Percentiles rank a stretch among this genome's conserved stretches.
Evolutionary conservation across 805 yeast genomes (phyloP).

Genomic region (Ogataea allantospora): DNA sequence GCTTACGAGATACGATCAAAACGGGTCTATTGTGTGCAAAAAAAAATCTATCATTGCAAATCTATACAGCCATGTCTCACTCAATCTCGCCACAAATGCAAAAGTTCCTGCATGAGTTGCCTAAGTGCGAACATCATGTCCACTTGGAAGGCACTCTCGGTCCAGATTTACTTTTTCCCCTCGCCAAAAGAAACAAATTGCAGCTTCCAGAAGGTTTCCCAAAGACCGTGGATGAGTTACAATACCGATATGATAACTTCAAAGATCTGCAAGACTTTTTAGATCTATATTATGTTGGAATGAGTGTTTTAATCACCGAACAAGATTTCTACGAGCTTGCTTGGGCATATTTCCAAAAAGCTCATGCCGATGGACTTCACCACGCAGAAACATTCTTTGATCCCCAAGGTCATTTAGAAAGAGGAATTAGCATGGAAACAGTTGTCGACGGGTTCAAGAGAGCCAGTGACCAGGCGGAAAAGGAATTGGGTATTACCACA

Average conservation of each 20-base stretch:
- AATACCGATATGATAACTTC: constrained; percentile 59
- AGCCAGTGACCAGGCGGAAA: constrained; percentile 63
- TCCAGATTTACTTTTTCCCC: constrained; percentile 67
- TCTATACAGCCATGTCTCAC: constrained; percentile 13
- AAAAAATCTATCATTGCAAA: not conserved
- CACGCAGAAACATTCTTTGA: constrained; percentile 82
- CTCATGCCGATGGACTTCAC: constrained; percentile 53
- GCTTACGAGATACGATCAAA: too few relatives aligned
- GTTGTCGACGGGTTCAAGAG: constrained; percentile 65
- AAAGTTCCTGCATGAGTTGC: constrained; percentile 62
- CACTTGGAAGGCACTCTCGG: constrained; percentile 82
- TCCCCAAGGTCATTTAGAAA: constrained; percentile 78
- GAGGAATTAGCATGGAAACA: constrained; percentile 57
- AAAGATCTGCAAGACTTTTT: constrained; percentile 74
- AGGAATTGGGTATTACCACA: constrained; percentile 59
- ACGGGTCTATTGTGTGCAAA: constrained; percentile 7
- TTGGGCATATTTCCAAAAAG: constrained; percentile 66
- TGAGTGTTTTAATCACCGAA: constrained; percentile 67
- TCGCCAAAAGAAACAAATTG: constrained; percentile 65
- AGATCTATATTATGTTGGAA: constrained; percentile 77
- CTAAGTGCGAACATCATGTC: constrained; percentile 86
- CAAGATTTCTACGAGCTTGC: constrained; percentile 77
- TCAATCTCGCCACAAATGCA: constrained; percentile 40
- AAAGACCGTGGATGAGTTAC: constrained; percentile 51
- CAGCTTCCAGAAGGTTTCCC: constrained; percentile 65